Evolutionary conservation across 345 rosid species (phyloP).

Genomic region (Murraya koenigii): DNA sequence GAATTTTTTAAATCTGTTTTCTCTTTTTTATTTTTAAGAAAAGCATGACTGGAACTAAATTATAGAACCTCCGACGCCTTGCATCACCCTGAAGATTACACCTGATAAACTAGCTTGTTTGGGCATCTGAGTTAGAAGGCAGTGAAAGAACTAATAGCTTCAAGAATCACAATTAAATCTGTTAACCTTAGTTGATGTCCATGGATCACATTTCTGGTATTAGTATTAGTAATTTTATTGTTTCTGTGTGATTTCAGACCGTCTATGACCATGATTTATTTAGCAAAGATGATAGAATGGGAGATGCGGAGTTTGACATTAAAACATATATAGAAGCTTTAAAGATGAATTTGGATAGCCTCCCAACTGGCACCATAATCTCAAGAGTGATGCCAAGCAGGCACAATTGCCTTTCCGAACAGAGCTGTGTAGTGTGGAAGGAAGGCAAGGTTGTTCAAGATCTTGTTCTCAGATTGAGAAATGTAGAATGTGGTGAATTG

Average conservation of each 20-base stretch:
- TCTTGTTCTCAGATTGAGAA: conserved; percentile 60
- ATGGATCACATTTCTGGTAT: background rate
- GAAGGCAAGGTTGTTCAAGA: conserved; percentile 63
- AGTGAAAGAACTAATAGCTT: background rate
- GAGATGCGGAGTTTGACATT: conserved; percentile 81
- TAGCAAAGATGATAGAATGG: conserved; percentile 90
- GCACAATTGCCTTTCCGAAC: conserved; percentile 69
- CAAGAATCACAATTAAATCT: background rate
- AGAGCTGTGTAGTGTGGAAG: conserved; percentile 43
- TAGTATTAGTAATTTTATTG: background rate
- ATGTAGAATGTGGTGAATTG: conserved; percentile 89
- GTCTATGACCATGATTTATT: conserved; percentile 89
- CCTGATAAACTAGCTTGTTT: background rate
- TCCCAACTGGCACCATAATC: conserved; percentile 65
- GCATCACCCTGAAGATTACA: background rate
- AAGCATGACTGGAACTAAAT: too few relatives aligned
- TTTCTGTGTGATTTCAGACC: conserved; percentile 34
- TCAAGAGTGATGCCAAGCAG: conserved; percentile 50
- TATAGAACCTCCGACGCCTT: background rate
- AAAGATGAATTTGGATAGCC: conserved; percentile 44
- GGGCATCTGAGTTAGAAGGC: background rate
- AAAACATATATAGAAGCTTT: conserved; percentile 60
- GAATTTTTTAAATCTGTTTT: too few relatives aligned
- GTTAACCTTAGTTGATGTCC: background rate
- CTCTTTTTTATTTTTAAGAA: too few relatives aligned